phyloP scores from a whole-genome alignment of 129 eudicot species.

The Flaveria sonorensis region DNA sequence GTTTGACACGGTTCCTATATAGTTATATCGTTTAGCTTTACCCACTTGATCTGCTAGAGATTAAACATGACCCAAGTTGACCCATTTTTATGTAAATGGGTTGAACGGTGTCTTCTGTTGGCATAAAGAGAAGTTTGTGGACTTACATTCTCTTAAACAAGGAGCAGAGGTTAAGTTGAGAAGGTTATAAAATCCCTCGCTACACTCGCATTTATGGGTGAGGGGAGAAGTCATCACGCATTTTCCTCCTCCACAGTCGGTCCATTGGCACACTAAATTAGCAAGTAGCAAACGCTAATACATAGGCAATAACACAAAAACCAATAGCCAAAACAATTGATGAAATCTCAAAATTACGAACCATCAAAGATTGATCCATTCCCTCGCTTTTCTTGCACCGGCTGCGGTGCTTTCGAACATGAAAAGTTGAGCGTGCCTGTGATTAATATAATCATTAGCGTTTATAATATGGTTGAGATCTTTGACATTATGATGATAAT shows the following conservation, averaged over 20 bases:
- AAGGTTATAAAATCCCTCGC: slow-evolving; percentile 64
- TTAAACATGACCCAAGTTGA: background rate
- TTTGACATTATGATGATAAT: background rate
- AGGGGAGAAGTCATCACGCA: slow-evolving; percentile 57
- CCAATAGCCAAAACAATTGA: background rate
- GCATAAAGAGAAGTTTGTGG: background rate
- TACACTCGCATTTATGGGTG: slow-evolving; percentile 56
- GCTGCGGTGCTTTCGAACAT: slow-evolving; percentile 53
- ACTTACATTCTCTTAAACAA: slow-evolving; percentile 73
- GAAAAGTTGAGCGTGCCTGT: slow-evolving; percentile 60
- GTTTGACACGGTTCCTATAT: no score
- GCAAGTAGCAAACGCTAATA: slow-evolving; percentile 3
- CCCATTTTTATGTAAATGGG: no score
- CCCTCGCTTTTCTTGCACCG: slow-evolving; percentile 37
- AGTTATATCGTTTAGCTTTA: no score
- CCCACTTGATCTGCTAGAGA: no score
- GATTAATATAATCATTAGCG: background rate
- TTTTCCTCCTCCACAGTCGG: slow-evolving; percentile 76
- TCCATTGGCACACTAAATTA: slow-evolving; percentile 68
- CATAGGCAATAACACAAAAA: background rate
- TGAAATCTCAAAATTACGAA: slow-evolving; percentile 22
- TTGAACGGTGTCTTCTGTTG: background rate
- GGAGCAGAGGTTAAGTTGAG: slow-evolving; percentile 67
- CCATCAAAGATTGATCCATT: slow-evolving; percentile 72
- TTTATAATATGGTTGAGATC: slow-evolving; percentile 6